Base-by-base conservation (phyloP, 345 rosid genomes). In the Salix udensis region DNA sequence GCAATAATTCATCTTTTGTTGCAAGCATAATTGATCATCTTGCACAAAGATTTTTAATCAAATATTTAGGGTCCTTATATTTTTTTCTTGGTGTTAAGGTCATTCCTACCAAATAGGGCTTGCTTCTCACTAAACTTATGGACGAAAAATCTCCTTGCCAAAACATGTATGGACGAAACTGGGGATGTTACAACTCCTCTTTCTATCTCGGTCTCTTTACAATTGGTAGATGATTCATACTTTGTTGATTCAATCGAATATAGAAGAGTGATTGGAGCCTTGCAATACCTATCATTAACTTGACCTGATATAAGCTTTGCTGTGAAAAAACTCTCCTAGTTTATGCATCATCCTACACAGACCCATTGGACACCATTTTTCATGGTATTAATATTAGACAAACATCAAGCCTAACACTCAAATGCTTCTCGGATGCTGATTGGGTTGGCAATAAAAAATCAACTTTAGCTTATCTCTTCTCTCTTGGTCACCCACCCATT, bases 141-240 rank as follows among this genome's bases (percentile, higher is more conserved):
- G 2, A 50, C 6, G 0, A 0, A 7, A 0, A 7, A 50, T 0
- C 1, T 50, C 7, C 9, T 50, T 5, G 21, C 9, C 0, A 50
- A 18, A 4, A 16, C 55, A 0, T 5, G 2, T 18, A 18, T 50
- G n/a, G 55, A 5, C 18, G 9, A 21, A 5, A 21, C n/a, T 5
- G 18, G 2, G 7, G 55, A 50, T 50, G 55, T 18, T 0, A 50
- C n/a, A 4, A 50, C 55, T 0, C n/a, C 9, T 1, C 1, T 50
- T 7, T 50, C 9, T 15, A 3, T 2, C 7, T 18, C 9, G 1
- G 9, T 18, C 6, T 2, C 9, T 50, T 2, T 50, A 6, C 2
- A 50, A 5, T 2, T 50, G 0, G 9, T 2, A 15, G n/a, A 50
- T 50, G 55, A 7, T 0, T 50, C 55, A 1, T 18, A n/a, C 6